Evolutionary conservation across 2,329 filamentous ascomycete species (phyloP).

Genomic region (Ophiostoma angusticollis): DNA sequence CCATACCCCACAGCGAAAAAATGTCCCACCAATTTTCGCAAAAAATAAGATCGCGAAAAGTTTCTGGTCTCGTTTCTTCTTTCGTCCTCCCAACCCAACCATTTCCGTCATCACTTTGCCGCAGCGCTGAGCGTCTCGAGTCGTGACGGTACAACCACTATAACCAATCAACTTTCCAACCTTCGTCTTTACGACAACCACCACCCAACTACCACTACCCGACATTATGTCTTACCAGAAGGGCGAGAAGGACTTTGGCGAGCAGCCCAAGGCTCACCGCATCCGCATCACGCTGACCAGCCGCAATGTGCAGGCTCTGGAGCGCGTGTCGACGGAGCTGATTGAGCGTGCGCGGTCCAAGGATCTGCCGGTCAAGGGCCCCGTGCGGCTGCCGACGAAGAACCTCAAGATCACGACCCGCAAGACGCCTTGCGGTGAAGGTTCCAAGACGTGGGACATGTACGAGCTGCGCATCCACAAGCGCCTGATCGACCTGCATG

Average conservation of each 20-base stretch:
- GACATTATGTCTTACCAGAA: slow-evolving; percentile 86
- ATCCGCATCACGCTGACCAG: slow-evolving; percentile 85
- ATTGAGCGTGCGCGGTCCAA: slow-evolving; percentile 98
- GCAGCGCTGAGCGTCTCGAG: slow-evolving; percentile 15
- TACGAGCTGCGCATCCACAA: slow-evolving; percentile 99
- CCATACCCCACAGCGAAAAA: not conserved
- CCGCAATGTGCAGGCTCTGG: slow-evolving; percentile 87
- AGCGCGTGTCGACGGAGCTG: slow-evolving; percentile 97
- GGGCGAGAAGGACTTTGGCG: slow-evolving; percentile 84
- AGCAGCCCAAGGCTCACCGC: slow-evolving; percentile 46
- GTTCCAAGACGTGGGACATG: slow-evolving; percentile 89
- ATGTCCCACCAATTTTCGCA: slow-evolving; percentile 4
- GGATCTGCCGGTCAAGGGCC: slow-evolving; percentile 96
- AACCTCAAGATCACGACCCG: slow-evolving; percentile 92
- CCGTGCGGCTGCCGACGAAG: slow-evolving; percentile 94
- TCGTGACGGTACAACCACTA: slow-evolving; percentile 12
- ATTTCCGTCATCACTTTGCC: slow-evolving; percentile 16
- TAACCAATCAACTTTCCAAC: not conserved
- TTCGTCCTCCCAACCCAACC: not conserved
- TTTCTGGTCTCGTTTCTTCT: not conserved
- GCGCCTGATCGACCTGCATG: slow-evolving; percentile 92
- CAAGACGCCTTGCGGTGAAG: slow-evolving; percentile 99
- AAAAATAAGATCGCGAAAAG: slow-evolving; percentile 3
- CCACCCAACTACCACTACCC: not conserved
- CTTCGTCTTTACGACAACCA: slow-evolving; percentile 2